Evolutionary conservation across 75 land plant genomes (phyloP), one percentile per base, ranked within the genome.

Genomic region (Sequoiadendron giganteum): DNA sequence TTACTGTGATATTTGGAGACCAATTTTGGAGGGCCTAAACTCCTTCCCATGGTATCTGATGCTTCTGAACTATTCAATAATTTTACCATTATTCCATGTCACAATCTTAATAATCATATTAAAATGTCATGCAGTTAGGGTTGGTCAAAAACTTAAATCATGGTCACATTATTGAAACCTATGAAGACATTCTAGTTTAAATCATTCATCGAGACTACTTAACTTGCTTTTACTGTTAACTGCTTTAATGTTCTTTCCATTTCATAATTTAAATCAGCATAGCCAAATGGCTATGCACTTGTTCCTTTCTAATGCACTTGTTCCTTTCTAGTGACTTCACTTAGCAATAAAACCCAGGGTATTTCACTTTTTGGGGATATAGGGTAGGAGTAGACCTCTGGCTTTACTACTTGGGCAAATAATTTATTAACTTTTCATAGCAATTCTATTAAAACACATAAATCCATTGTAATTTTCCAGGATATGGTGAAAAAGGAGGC

Each of bases 11-110:
- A 91, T 79, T 76, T 91, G 6, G 87, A 91, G 38, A 40, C 89
- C 55, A 84, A 91, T 45, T 91, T 91, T 85, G 87, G 48, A 84
- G 92, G 92, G 80, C 90, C 92, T 30, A 70, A 81, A 65, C 88
- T 91, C 40, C 52, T 87, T 58, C 89, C 90, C 58, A 76, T 32
- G 68, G 92, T 91, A 90, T 49, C 80, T 45, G 39, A 19, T 79
- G 9, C 13, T 14, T 40, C 47, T 79, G 19, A 21, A 9, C 28
- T 7, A 18, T 16, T 16, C 21, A 6, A 30, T 32, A 3, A 10
- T 32, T 54, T 58, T 7, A 42, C 11, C 79, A 32, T 38, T 47
- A 42, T 80, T 75, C 25, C 65, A 54, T 39, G 18, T 85, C 68
- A 49, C 16, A 11, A 85, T 21, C 38, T 15, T 34, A 55, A 55